Conservation (phyloP, 257 asterid genomes). For the Linderniella brevidens region DNA sequence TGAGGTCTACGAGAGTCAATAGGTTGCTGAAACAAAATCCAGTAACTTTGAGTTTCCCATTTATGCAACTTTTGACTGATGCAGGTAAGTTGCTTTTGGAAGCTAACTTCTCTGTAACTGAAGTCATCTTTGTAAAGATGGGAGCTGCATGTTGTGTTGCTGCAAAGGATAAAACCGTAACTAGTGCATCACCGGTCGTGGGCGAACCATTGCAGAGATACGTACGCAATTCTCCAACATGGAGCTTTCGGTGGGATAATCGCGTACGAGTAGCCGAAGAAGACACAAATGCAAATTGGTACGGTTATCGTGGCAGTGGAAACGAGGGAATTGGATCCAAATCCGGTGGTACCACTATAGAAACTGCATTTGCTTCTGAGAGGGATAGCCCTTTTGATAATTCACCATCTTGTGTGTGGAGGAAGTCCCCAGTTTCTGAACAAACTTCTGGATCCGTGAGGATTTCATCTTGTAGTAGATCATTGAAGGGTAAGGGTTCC, state of each 20-base stretch:
- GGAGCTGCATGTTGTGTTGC: constrained; percentile 99
- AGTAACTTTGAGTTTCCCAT: no score
- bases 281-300: constrained; percentile 61
- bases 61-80: no score
- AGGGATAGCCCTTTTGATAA: constrained; percentile 72
- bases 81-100: no score
- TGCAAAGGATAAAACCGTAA: constrained; percentile 51
- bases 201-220: constrained; percentile 48
- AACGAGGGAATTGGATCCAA: constrained; percentile 32
- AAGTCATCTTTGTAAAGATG: constrained; percentile 21
- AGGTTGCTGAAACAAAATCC: no score
- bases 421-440: constrained; percentile 63
- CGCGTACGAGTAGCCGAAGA: constrained; percentile 88
- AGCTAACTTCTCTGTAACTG: no score
- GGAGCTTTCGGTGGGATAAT: constrained; percentile 97
- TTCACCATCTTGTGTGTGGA: constrained; percentile 46
- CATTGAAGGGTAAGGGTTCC: constrained; percentile 7
- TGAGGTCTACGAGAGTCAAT: no score
- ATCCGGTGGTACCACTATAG: constrained; percentile 33
- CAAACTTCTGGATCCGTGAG: constrained; percentile 26
- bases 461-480: constrained; percentile 59
- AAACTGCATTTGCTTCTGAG: constrained; percentile 61
- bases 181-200: constrained; percentile 34
- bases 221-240: constrained; percentile 64
- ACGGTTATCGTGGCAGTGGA: constrained; percentile 26